Evolutionary conservation across 441 rosid genomes (phyloP).

Genomic region (Pelargonium cotyledonis): DNA sequence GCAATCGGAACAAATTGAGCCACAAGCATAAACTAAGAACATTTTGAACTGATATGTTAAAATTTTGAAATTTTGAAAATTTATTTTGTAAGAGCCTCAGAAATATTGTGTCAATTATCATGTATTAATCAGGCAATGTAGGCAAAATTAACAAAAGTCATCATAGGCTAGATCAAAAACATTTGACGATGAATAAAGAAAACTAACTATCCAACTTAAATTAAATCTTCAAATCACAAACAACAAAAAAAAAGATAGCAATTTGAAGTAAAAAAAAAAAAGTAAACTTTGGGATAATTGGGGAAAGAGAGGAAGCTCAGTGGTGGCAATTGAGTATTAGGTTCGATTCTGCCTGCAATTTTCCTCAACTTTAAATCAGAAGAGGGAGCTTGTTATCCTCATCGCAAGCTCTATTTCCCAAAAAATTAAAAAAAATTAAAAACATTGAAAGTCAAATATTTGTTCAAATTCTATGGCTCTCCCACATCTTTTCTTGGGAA

Average conservation of each 20-base stretch:
- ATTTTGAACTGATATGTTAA: too few species aligned
- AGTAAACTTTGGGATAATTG: not conserved
- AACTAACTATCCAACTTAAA: too few species aligned
- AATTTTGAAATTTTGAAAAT: too few species aligned
- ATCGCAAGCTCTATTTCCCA: not conserved
- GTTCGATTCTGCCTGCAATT: slow-evolving; percentile 1
- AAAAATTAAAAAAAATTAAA: not conserved
- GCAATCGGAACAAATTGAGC: too few species aligned
- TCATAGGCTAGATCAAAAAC: too few species aligned
- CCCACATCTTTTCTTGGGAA: too few species aligned
- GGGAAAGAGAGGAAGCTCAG: not conserved
- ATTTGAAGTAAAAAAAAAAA: too few species aligned
- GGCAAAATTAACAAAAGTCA: not conserved
- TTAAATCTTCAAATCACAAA: too few species aligned
- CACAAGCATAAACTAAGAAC: too few species aligned
- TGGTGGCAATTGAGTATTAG: slow-evolving; percentile 4
- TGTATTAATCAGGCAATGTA: not conserved
- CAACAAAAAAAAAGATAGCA: not conserved
- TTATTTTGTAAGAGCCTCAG: not conserved
- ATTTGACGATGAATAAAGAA: too few species aligned
- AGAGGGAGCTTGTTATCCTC: slow-evolving; percentile 6
- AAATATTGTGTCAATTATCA: not conserved
- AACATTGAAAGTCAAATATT: too few species aligned
- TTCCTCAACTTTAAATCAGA: not conserved
- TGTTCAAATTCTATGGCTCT: too few species aligned